A percentile compares a stretch with the other conserved stretches of the same genome.
Evolutionary conservation across 805 yeast genomes (phyloP).

Genomic region (Wickerhamomyces bovis): DNA sequence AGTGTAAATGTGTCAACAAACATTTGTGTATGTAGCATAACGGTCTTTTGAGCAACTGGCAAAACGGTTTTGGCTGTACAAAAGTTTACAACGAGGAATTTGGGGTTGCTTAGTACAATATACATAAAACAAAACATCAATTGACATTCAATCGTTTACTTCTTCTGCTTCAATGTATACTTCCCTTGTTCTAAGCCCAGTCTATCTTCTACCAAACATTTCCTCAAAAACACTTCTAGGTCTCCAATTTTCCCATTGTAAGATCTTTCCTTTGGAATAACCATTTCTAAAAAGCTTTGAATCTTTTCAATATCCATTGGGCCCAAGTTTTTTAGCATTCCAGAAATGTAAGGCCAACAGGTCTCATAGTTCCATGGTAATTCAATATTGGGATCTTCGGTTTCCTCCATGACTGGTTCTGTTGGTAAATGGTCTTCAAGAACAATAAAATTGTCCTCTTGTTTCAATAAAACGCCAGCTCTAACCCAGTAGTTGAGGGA

Average conservation of each 20-base stretch:
- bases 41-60: too few relatives aligned
- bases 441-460: conserved; percentile 18
- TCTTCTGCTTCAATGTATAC: conserved; percentile 3
- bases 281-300: conserved; percentile 46
- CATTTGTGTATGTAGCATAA: too few relatives aligned
- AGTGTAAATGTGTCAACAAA: too few relatives aligned
- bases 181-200: conserved; percentile 4
- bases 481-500: conserved; percentile 59
- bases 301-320: conserved; percentile 41
- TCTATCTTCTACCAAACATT: conserved; percentile 1
- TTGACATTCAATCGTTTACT: background rate
- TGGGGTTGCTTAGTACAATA: too few relatives aligned
- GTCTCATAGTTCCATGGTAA: background rate
- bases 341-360: conserved; percentile 44
- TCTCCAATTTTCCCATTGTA: conserved; percentile 4
- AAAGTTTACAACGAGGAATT: too few relatives aligned
- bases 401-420: background rate
- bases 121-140: too few relatives aligned
- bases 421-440: conserved; percentile 3
- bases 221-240: conserved; percentile 3
- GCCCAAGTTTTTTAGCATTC: conserved; percentile 55
- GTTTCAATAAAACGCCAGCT: conserved; percentile 41
- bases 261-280: conserved; percentile 44
- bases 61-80: too few relatives aligned
- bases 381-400: conserved; percentile 5